Percentiles rank a stretch among this genome's conserved stretches.
phyloP scores from a whole-genome alignment of 331 rosid genomes.

The Quercus phellos region DNA sequence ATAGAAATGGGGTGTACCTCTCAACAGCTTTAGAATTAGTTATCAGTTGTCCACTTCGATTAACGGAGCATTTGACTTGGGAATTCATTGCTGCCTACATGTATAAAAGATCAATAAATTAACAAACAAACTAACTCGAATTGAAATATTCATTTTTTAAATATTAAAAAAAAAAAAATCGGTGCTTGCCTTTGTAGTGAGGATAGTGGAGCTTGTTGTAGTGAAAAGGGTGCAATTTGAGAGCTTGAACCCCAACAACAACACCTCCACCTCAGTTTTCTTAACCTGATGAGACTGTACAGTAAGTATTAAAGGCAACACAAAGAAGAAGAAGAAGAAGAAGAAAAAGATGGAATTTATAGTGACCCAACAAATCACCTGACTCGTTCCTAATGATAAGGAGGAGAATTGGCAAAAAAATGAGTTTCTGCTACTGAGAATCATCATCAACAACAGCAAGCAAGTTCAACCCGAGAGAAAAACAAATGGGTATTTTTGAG shows the following conservation, averaged over 20 bases:
- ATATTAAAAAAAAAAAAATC: neutral
- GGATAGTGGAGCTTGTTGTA: constrained; percentile 20
- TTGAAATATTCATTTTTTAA: neutral
- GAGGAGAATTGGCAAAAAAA: constrained; percentile 4
- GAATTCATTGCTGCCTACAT: neutral
- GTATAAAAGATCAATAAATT: neutral
- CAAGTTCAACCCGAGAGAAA: too few relatives aligned
- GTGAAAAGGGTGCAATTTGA: constrained; percentile 11
- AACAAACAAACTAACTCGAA: neutral
- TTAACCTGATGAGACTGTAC: constrained; percentile 5
- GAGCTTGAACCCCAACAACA: constrained; percentile 1
- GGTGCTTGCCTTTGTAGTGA: constrained; percentile 6
- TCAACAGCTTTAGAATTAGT: constrained; percentile 30
- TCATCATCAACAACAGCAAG: neutral
- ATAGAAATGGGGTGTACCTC: constrained; percentile 38
- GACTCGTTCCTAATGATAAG: constrained; percentile 11
- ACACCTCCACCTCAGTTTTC: constrained; percentile 10
- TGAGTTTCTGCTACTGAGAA: constrained; percentile 14
- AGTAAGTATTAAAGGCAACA: neutral
- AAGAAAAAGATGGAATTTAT: neutral
- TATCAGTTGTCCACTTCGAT: constrained; percentile 20
- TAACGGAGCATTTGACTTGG: constrained; percentile 24
- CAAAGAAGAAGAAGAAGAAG: neutral
- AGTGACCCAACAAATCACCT: constrained; percentile 13
- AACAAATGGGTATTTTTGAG: too few relatives aligned